A percentile compares a stretch with the other conserved stretches of the same genome.
phyloP scores from a whole-genome alignment of 1,284 basidiomycete genomes.

The Moesziomyces aphidis region DNA sequence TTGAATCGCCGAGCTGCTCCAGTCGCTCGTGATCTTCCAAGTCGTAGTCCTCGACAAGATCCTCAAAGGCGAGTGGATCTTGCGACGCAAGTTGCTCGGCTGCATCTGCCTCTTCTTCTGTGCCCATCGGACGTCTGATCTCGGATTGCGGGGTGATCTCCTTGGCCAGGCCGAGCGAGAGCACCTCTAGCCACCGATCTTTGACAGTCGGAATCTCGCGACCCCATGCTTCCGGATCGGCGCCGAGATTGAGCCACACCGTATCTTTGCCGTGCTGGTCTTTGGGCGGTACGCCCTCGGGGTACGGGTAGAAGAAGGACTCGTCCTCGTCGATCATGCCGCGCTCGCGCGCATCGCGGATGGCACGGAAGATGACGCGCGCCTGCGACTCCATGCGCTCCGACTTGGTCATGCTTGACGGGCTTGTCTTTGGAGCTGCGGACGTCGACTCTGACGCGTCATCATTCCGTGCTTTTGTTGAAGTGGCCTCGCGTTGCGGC shows the following conservation, averaged over 20 bases:
- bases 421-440: no score
- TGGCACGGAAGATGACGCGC: slow-evolving; percentile 46
- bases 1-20: slow-evolving; percentile 49
- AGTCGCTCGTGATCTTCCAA: slow-evolving; percentile 48
- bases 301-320: slow-evolving; percentile 48
- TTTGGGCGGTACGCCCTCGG: slow-evolving; percentile 35
- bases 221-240: slow-evolving; percentile 43
- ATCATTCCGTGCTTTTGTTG: background rate
- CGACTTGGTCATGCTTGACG: slow-evolving; percentile 28
- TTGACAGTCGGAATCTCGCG: slow-evolving; percentile 37
- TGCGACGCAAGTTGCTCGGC: slow-evolving; percentile 1
- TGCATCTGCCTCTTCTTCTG: background rate
- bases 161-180: slow-evolving; percentile 36
- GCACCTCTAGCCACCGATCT: slow-evolving; percentile 46
- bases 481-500: background rate
- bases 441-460: background rate
- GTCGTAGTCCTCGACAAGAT: slow-evolving; percentile 46
- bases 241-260: slow-evolving; percentile 42
- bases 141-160: slow-evolving; percentile 14
- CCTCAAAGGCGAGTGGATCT: slow-evolving; percentile 13
- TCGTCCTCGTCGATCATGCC: slow-evolving; percentile 47
- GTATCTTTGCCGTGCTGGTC: slow-evolving; percentile 19
- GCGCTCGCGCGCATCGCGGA: slow-evolving; percentile 41
- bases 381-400: slow-evolving; percentile 49
- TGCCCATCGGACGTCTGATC: background rate